These are phyloP conservation scores for Sergeia podlipaevii DNA, from an alignment of 208 protist genomes.

Conservation along the genomic window DNA sequence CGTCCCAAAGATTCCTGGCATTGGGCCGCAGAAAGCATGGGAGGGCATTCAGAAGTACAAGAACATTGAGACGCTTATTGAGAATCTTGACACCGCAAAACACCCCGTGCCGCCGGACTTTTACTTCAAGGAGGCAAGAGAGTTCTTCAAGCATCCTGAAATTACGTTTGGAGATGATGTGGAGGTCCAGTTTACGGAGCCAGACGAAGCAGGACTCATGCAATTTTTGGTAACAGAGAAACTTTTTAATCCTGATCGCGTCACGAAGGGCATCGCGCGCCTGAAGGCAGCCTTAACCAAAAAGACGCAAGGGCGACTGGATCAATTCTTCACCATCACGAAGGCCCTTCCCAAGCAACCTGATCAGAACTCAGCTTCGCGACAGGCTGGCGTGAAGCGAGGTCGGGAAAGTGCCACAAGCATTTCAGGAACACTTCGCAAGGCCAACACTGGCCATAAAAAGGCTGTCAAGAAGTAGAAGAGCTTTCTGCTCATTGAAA, in stretches of 20 bases:
- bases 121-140: slow-evolving; percentile 82
- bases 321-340: slow-evolving; percentile 85
- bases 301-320: slow-evolving; percentile 87
- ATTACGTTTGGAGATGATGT: slow-evolving; percentile 71
- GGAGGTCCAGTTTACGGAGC: slow-evolving; percentile 93
- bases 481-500: neutral
- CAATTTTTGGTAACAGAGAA: slow-evolving; percentile 98
- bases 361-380: no score
- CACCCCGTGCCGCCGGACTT: slow-evolving; percentile 87
- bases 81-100: slow-evolving; percentile 87
- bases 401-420: slow-evolving; percentile 29
- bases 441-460: slow-evolving; percentile 58
- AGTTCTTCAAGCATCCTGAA: slow-evolving; percentile 93
- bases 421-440: slow-evolving; percentile 68
- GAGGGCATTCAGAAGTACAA: slow-evolving; percentile 94
- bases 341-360: slow-evolving; percentile 7
- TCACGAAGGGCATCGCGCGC: slow-evolving; percentile 78
- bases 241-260: slow-evolving; percentile 93
- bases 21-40: slow-evolving; percentile 96
- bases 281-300: slow-evolving; percentile 58
- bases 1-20: slow-evolving; percentile 96
- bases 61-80: slow-evolving; percentile 95
- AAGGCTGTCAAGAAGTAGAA: slow-evolving; percentile 83
- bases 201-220: slow-evolving; percentile 96
- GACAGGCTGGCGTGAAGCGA: slow-evolving; percentile 41